phyloP scores from a whole-genome alignment of 164 flowering plant species.

The Umbilicus rupestris region DNA sequence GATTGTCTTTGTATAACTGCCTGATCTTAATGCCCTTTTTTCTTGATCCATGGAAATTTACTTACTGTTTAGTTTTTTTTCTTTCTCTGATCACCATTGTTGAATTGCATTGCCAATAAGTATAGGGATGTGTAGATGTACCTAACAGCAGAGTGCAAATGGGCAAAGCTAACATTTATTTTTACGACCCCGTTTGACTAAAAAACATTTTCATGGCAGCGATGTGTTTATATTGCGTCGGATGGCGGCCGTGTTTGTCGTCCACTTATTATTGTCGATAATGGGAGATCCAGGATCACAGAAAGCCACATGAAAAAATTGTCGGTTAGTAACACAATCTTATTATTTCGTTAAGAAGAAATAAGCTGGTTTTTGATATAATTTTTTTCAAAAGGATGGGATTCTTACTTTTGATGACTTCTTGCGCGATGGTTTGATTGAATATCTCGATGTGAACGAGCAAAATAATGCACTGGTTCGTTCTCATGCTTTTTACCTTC shows the following conservation, averaged over 20 bases:
- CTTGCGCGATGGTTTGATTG: conserved; percentile 78
- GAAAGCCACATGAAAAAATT: conserved; percentile 89
- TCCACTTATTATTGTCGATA: conserved; percentile 94
- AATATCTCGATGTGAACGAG: conserved; percentile 98
- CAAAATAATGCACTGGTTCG: conserved; percentile 95
- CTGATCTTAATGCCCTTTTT: background rate
- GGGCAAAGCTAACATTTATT: background rate
- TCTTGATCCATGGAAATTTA: background rate
- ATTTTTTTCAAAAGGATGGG: conserved; percentile 52
- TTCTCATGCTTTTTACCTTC: conserved; percentile 1
- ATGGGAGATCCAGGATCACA: conserved; percentile 79
- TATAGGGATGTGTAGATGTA: background rate
- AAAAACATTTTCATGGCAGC: conserved; percentile 30
- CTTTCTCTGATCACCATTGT: too few relatives aligned
- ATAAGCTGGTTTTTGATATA: conserved; percentile 1
- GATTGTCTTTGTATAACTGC: background rate
- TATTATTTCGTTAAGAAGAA: background rate
- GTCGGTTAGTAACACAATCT: conserved; percentile 28
- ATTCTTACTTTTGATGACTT: conserved; percentile 76
- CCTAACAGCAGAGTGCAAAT: background rate
- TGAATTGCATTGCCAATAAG: background rate
- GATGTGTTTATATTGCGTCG: conserved; percentile 87
- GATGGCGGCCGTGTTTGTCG: conserved; percentile 99
- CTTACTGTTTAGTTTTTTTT: background rate
- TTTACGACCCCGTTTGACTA: background rate